Conservation (phyloP, 225 moss, liverwort and hornwort genomes). For the Pseudoscleropodium purum region DNA sequence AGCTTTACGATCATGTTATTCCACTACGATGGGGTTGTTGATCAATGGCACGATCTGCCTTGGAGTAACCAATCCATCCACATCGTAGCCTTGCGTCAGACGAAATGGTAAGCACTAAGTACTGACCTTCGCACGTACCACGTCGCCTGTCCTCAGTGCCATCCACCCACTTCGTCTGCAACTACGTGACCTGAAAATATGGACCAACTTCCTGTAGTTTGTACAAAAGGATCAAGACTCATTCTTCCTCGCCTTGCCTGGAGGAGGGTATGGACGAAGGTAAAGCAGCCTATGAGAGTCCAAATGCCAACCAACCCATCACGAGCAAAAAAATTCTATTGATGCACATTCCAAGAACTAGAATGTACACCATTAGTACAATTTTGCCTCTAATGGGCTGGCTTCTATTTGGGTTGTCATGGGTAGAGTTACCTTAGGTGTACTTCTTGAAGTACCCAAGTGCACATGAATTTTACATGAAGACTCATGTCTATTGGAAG, state of each 20-base stretch:
- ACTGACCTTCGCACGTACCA: neutral
- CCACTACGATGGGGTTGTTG: constrained; percentile 38
- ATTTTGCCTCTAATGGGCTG: too few species aligned
- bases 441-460: neutral
- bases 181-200: neutral
- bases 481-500: neutral
- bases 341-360: too few species aligned
- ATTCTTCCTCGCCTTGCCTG: neutral
- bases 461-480: neutral
- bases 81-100: constrained; percentile 29
- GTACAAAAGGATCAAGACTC: neutral
- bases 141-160: neutral
- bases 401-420: too few species aligned
- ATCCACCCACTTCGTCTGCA: neutral
- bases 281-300: too few species aligned
- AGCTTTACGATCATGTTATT: constrained; percentile 37
- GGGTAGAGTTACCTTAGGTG: too few species aligned
- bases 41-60: constrained; percentile 34
- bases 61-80: constrained; percentile 39
- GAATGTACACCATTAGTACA: too few species aligned
- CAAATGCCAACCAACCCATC: too few species aligned
- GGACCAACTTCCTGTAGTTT: neutral
- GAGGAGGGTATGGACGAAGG: too few species aligned
- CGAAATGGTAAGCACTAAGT: constrained; percentile 22
- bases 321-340: too few species aligned